These are phyloP conservation scores for Suillus lakei DNA, from an alignment of 768 basidiomycete species.

Conservation along the genomic window DNA sequence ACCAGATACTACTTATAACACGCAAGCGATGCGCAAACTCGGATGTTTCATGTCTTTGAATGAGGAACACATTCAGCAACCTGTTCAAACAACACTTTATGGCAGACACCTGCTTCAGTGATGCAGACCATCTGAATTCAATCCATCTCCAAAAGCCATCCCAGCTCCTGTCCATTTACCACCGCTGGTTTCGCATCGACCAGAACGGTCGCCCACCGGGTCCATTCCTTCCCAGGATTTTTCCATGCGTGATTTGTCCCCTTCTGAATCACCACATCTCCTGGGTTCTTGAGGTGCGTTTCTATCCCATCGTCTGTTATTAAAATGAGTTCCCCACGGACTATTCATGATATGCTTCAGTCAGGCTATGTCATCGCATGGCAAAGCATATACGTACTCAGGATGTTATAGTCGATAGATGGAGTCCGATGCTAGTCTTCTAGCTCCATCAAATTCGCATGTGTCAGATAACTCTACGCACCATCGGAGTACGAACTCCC, in stretches of 20 bases:
- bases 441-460: constrained; percentile 3
- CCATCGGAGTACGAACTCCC: constrained; percentile 53
- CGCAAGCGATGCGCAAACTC: neutral
- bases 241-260: constrained; percentile 67
- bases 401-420: constrained; percentile 65
- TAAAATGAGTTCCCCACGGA: constrained; percentile 58
- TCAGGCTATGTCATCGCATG: neutral
- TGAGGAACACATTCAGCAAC: neutral
- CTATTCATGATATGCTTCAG: constrained; percentile 32
- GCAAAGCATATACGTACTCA: constrained; percentile 42
- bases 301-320: constrained; percentile 61
- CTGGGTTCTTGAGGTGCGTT: constrained; percentile 55
- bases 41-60: neutral
- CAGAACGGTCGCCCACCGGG: constrained; percentile 56
- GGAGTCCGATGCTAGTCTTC: constrained; percentile 42
- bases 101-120: neutral
- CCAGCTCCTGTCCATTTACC: constrained; percentile 47
- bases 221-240: constrained; percentile 53
- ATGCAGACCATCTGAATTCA: neutral
- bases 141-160: constrained; percentile 20
- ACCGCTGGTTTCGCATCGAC: constrained; percentile 59
- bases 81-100: constrained; percentile 1
- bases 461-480: constrained; percentile 25
- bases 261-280: constrained; percentile 59
- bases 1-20: neutral